Conservation (phyloP, 495 filamentous ascomycete species). For the Talaromyces ruber region DNA sequence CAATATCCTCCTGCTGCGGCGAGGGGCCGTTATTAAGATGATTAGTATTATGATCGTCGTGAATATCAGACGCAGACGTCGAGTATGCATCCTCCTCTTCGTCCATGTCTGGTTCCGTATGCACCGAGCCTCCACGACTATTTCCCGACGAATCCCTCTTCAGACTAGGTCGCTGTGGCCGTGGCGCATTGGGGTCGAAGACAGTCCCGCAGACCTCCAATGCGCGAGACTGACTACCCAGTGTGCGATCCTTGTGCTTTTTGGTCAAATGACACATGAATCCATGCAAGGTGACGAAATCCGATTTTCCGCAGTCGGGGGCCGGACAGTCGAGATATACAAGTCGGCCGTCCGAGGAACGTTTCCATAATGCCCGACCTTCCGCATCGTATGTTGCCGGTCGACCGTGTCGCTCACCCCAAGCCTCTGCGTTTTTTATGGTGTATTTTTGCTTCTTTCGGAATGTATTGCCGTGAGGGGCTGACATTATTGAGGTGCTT, state of each 20-base stretch:
- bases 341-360: constrained; percentile 36
- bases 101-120: constrained; percentile 5
- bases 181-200: constrained; percentile 33
- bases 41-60: background rate
- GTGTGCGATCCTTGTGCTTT: constrained; percentile 40
- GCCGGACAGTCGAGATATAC: constrained; percentile 40
- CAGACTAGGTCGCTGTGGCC: constrained; percentile 26
- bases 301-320: constrained; percentile 33
- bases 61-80: background rate
- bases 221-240: constrained; percentile 38
- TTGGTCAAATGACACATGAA: constrained; percentile 45
- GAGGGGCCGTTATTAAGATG: background rate
- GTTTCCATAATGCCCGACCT: constrained; percentile 37
- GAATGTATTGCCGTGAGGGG: constrained; percentile 26
- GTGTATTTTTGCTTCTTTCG: constrained; percentile 43
- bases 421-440: constrained; percentile 42
- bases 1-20: background rate
- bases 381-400: constrained; percentile 37
- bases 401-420: constrained; percentile 39
- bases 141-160: constrained; percentile 21
- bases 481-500: constrained; percentile 15
- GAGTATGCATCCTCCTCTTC: constrained; percentile 1
- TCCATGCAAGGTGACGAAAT: constrained; percentile 39
- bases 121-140: constrained; percentile 13
- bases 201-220: constrained; percentile 38